Evolutionary conservation across 2,329 filamentous ascomycete genomes (phyloP).

Genomic region (Monosporascus sp.): DNA sequence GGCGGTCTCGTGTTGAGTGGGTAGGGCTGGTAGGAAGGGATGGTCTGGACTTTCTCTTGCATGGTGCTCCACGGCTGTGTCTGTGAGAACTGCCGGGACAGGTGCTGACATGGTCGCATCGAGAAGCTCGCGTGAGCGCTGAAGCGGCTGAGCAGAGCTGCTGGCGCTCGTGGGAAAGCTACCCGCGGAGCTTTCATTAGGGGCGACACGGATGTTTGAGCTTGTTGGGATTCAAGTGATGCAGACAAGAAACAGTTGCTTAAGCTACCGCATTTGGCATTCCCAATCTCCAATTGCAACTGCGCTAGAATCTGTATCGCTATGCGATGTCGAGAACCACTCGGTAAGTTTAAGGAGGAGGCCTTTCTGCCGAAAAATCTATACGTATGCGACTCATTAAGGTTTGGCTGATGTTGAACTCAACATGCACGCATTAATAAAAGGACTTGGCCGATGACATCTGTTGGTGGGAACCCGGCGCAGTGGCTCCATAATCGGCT

Average conservation of each 20-base stretch:
- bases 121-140: slow-evolving; percentile 34
- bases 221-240: not conserved
- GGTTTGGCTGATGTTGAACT: no score
- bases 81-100: slow-evolving; percentile 37
- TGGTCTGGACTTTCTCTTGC: slow-evolving; percentile 21
- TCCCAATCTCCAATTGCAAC: not conserved
- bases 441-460: not conserved
- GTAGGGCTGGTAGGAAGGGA: slow-evolving; percentile 47
- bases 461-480: not conserved
- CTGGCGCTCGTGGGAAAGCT: slow-evolving; percentile 26
- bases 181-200: slow-evolving; percentile 39
- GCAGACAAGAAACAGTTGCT: not conserved
- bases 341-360: not conserved
- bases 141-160: slow-evolving; percentile 19
- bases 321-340: not conserved
- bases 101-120: slow-evolving; percentile 33
- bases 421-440: no score
- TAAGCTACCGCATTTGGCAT: not conserved
- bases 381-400: no score
- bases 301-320: not conserved
- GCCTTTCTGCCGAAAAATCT: no score
- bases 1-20: slow-evolving; percentile 38
- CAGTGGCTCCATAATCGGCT: not conserved
- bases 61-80: slow-evolving; percentile 21
- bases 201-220: slow-evolving; percentile 2